phyloP scores from a whole-genome alignment of 148 eudicot genomes.

The Chenopodium quinoa region DNA sequence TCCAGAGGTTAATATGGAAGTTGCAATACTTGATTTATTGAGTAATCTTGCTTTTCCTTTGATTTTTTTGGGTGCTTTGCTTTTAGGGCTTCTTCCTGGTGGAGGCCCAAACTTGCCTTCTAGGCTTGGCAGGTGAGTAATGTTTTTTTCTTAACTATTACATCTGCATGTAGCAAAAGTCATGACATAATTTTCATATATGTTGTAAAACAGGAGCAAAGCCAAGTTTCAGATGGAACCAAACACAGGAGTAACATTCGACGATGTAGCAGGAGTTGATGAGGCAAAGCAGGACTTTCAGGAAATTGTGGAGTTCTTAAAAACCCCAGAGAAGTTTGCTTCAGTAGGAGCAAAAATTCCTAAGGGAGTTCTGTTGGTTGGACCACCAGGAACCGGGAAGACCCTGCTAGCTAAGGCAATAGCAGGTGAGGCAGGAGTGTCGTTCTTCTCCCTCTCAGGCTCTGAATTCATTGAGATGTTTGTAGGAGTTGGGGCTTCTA shows the following conservation, averaged over 20 bases:
- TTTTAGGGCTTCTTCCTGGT: slow-evolving; percentile 55
- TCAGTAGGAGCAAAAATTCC: slow-evolving; percentile 78
- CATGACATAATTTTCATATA: not conserved
- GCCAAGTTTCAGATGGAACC: slow-evolving; percentile 91
- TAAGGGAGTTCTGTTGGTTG: slow-evolving; percentile 68
- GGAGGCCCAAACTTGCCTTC: slow-evolving; percentile 84
- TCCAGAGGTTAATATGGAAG: slow-evolving; percentile 41
- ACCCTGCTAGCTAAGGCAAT: slow-evolving; percentile 80
- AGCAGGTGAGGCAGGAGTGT: slow-evolving; percentile 85
- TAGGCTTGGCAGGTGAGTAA: slow-evolving; percentile 71
- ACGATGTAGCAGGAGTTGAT: slow-evolving; percentile 85
- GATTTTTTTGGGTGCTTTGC: slow-evolving; percentile 56
- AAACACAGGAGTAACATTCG: slow-evolving; percentile 83
- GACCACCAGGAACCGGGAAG: slow-evolving; percentile 88
- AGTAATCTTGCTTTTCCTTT: slow-evolving; percentile 77
- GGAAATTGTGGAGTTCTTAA: slow-evolving; percentile 76
- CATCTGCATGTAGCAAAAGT: not conserved
- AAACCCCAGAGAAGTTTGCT: slow-evolving; percentile 66
- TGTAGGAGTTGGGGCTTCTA: slow-evolving; percentile 86
- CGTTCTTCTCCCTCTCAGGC: slow-evolving; percentile 75
- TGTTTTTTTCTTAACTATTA: not conserved
- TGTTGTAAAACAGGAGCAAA: slow-evolving; percentile 62
- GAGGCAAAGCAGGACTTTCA: slow-evolving; percentile 89
- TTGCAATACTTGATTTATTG: slow-evolving; percentile 51
- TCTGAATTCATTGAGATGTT: slow-evolving; percentile 91